These are phyloP conservation scores for grape (Vitis vinifera) DNA, from an alignment of 164 flowering plant genomes.

Conservation along the genomic window ASM3070453v1 NC_081810.1:22353501-22354000, in stretches of 20 bases:
- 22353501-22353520: conserved; percentile 20
- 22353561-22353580: conserved; percentile 20
- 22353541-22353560: conserved; percentile 18
- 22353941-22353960: conserved; percentile 37
- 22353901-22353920: conserved; percentile 14
- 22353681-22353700: too few relatives aligned
- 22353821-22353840: conserved; percentile 8
- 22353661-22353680: too few relatives aligned
- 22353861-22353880: conserved; percentile 17
- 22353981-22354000: conserved; percentile 50
- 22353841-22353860: conserved; percentile 19
- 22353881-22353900: conserved; percentile 17
- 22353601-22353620: too few relatives aligned
- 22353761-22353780: too few relatives aligned
- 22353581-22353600: conserved; percentile 16
- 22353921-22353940: conserved; percentile 14
- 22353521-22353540: conserved; percentile 17
- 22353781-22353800: conserved; percentile 31
- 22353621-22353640: too few relatives aligned
- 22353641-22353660: too few relatives aligned
- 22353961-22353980: conserved; percentile 63
- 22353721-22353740: conserved; percentile 3
- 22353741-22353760: not conserved
- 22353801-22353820: conserved; percentile 31
- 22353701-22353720: too few relatives aligned